These are phyloP conservation scores for Trametes sanguinea DNA, from an alignment of 768 basidiomycete species.

Conservation along the genomic window DNA sequence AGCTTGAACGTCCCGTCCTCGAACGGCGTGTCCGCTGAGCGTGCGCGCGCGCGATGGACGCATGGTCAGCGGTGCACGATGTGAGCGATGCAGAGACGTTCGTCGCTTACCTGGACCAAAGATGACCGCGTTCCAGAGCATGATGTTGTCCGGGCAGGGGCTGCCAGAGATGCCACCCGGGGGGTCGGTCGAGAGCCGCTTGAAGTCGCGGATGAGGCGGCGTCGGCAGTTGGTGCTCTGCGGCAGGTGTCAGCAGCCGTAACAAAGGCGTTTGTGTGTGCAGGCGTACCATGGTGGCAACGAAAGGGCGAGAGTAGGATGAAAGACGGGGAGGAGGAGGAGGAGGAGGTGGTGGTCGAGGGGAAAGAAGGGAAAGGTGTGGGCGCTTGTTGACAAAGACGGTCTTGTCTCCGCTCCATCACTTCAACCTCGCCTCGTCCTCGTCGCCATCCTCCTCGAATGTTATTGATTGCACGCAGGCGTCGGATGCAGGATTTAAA, in stretches of 20 bases:
- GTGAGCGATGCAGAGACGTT: no score
- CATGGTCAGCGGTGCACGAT: no score
- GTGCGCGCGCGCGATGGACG: neutral
- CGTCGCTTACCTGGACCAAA: slow-evolving; percentile 86
- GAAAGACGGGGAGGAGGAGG: neutral
- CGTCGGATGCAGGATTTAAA: no score
- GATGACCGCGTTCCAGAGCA: slow-evolving; percentile 99
- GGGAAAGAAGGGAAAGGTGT: slow-evolving; percentile 1
- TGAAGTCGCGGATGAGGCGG: slow-evolving; percentile 97
- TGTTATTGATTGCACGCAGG: no score
- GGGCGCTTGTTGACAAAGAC: slow-evolving; percentile 9
- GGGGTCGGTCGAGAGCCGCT: slow-evolving; percentile 90
- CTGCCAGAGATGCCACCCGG: slow-evolving; percentile 96
- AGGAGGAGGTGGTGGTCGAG: slow-evolving; percentile 10
- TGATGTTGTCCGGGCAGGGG: slow-evolving; percentile 97
- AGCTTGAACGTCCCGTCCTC: slow-evolving; percentile 99
- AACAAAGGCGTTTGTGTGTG: neutral
- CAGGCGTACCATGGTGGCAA: neutral
- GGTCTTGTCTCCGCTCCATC: neutral
- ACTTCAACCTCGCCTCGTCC: no score
- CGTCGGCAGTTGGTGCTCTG: slow-evolving; percentile 94
- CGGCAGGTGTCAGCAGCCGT: neutral
- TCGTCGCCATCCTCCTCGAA: no score
- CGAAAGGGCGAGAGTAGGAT: no score
- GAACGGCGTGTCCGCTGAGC: slow-evolving; percentile 92